Base-by-base conservation (phyloP, 192 early-diverging fungal species). In the Globomyces pollinis-pini region DNA sequence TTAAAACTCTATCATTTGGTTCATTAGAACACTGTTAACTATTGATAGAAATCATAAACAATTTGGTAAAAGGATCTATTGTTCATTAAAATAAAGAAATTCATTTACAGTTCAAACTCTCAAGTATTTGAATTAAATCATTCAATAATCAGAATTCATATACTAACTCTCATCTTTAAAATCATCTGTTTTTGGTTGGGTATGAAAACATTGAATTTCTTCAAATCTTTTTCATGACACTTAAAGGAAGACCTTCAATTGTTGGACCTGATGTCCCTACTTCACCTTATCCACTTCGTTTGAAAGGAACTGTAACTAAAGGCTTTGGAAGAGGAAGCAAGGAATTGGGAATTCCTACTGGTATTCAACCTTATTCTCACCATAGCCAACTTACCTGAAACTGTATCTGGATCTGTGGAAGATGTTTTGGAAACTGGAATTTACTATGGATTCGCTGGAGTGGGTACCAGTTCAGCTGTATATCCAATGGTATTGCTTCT, bases 311-410 rank as follows among this genome's bases (percentile, higher is more conserved):
- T 2, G 95, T 99, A 11, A 79, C 88, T 29, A 78, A 84, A 59
- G 96, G 96, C 0, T 99, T 94, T 72, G 94, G 94, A 3, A 81
- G 96, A 29, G 96, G 96, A 11, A 87, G 91, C 61, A 93, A 93
- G 71, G 91, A 99, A 47, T 81, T 99, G 0, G 95, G 95, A 6
- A 94, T 98, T 60, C 95, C 96, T 3, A 99, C 96, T 15, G 90
- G 89, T 91, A 83, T 61, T 50, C 23, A 11, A 41, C 2, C 11
- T 3, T 31, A 15, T 47, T 57, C 15, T 39, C 38, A 24, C 47
- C 32, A 2, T 69, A 92, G 96, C 96, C 42, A 99, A 99, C 61
- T 74, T 99, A 39, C 87, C 90, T 1, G 84, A 91, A 21, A 70
- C 78, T 1, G 84, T 79, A 4, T 88, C 91, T 15, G 73, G 81